Base-by-base conservation (phyloP, 139 green algal genomes). In the Tetradesmus obliquus region DNA sequence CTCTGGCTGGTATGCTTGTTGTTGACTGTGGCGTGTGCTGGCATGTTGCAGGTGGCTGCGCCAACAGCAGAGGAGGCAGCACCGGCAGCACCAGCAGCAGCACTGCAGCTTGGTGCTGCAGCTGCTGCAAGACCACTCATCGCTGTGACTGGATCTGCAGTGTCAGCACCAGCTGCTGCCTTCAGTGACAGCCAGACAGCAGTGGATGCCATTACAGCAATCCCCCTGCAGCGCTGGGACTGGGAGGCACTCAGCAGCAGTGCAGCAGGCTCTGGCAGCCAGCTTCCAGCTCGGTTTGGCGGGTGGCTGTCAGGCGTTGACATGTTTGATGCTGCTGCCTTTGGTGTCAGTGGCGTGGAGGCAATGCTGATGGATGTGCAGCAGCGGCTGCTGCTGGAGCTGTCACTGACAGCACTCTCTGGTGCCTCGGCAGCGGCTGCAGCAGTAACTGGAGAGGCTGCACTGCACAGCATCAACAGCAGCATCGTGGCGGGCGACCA, bases 331-430 rank as follows among this genome's bases (percentile, higher is more conserved):
- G 92, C 92, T 3, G 91, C 82, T 1, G 89, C 91, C 0, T 98
- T 99, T 87, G 93, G 95, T 83, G 94, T 99, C n/a, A 91, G 88
- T 7, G 79, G 81, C 4, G 76, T 93, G 9, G 97, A 99, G 90
- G 97, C 96, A 0, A 22, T 93, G 74, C 93, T 98, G 4, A 98
- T 99, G 94, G 97, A 99, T 88, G 93, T 96, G 0, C 97, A 99
- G 94, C 97, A 99, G 92, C 91, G 97, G 8, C 83, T 98, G 92
- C 93, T 98, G 72, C 90, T 98, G 53, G 92, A 97, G 92, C 55
- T 74, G 3, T 57, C 94, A 1, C 69, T 79, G 19, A 92, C 95
- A 62, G 85, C 91, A 12, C 86, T 96, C 24, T 55, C 74, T 51
- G 20, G 88, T 57, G 51, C 69, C 1, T 58, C 22, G 1, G 81